Evolutionary conservation across 306 rosid genomes (phyloP), one percentile per base, ranked within the genome.

Genomic region (Begonia loranthoides): DNA sequence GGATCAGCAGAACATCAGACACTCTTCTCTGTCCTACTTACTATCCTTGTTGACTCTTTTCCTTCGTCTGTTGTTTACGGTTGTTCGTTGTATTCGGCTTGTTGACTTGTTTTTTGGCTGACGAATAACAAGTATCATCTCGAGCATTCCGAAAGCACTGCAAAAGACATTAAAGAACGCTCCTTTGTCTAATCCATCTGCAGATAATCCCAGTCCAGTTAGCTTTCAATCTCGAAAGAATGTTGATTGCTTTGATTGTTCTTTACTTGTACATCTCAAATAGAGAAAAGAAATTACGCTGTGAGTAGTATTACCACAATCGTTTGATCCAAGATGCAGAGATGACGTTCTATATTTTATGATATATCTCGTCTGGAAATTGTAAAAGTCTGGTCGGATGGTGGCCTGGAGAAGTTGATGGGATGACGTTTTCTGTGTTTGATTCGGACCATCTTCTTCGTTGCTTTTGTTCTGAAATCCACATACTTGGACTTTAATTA

Each of bases 91-190:
- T 28, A 7, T 7, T 28, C 36, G 5, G 9, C 36, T 28, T 3
- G 0, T 28, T 28, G 8, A 4, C 8, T 7, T 7, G 36, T 28
- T 28, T 28, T 28, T n/a, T n/a, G n/a, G n/a, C n/a, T n/a, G n/a
- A n/a, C n/a, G n/a, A n/a, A n/a, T n/a, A n/a, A n/a, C n/a, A n/a
- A n/a, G n/a, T n/a, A n/a, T n/a, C 28, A 22, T 22, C 4, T 39
- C 57, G 17, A 54, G 65, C 10, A 13, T 12, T 15, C 68, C 41
- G 83, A 76, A 41, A 67, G 66, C 56, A 47, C 66, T n/a, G 60
- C 41, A 44, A 70, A 74, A 69, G 51, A 38, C 28, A 49, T 43
- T 44, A 17, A 68, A 71, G 61, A 78, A 64, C 41, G 65, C 81
- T 55, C 57, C 63, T 13, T 51, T 48, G 3, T 5, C 73, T 6